phyloP scores from a whole-genome alignment of 106 monocot species.

The Acanthochlamys bracteata region DNA sequence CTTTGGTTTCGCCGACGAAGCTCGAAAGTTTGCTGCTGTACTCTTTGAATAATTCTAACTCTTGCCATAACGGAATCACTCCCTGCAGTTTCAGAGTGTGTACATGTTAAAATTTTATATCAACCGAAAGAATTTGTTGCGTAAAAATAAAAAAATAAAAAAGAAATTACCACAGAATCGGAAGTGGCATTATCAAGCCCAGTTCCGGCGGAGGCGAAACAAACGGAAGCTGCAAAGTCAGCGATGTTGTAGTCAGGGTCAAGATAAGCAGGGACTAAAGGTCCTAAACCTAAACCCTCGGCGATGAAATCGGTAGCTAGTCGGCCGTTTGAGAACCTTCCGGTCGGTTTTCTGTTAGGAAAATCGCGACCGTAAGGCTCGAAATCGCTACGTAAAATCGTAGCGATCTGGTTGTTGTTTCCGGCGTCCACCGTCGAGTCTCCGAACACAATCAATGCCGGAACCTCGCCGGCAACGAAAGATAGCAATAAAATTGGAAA shows the following conservation, averaged over 20 bases:
- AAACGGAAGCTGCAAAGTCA: constrained; percentile 42
- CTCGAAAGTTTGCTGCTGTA: constrained; percentile 22
- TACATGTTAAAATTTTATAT: no score
- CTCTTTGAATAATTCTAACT: constrained; percentile 51
- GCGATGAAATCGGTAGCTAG: constrained; percentile 46
- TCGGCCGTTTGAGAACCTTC: constrained; percentile 53
- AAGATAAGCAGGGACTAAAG: constrained; percentile 48
- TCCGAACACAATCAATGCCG: constrained; percentile 6
- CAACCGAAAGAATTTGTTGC: no score
- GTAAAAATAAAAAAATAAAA: no score
- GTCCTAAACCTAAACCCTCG: constrained; percentile 32
- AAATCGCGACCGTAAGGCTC: constrained; percentile 10
- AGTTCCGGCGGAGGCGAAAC: constrained; percentile 61
- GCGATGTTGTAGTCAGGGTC: constrained; percentile 35
- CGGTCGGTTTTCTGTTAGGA: constrained; percentile 15
- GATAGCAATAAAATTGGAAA: background rate
- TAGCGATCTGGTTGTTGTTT: constrained; percentile 1
- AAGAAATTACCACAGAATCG: constrained; percentile 29
- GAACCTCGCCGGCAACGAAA: background rate
- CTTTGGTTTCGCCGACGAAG: constrained; percentile 19
- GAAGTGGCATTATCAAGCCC: constrained; percentile 52
- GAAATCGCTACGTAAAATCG: constrained; percentile 1
- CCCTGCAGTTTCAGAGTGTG: constrained; percentile 14
- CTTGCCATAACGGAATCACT: constrained; percentile 58
- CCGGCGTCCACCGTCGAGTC: constrained; percentile 13